Evolutionary conservation across 1,284 basidiomycete species (phyloP).

Genomic region (Fistulina hepatica): DNA sequence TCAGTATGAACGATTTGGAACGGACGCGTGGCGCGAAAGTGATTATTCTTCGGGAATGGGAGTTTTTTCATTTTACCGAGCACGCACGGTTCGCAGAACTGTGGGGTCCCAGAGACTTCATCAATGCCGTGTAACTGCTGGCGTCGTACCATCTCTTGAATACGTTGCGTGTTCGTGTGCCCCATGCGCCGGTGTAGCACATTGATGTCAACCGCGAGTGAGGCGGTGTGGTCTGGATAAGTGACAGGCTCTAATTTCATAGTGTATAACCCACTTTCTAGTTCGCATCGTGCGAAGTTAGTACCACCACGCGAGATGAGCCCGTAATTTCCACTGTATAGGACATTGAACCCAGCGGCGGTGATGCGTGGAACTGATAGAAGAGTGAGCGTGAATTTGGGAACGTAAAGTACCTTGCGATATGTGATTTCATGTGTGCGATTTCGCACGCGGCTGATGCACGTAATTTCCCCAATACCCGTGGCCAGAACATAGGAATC

Average conservation of each 20-base stretch:
- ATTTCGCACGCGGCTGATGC: conserved; percentile 1
- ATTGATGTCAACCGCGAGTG: not conserved
- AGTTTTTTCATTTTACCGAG: conserved; percentile 20
- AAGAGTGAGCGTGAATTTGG: not conserved
- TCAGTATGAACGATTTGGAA: conserved; percentile 24
- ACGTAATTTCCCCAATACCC: conserved; percentile 8
- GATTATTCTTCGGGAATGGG: conserved; percentile 16
- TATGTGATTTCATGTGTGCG: not conserved
- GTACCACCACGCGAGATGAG: too few relatives aligned
- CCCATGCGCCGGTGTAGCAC: not conserved
- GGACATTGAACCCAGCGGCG: too few relatives aligned
- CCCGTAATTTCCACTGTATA: too few relatives aligned
- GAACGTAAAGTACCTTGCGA: not conserved
- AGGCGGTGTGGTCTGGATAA: too few relatives aligned
- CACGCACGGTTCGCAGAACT: conserved; percentile 18
- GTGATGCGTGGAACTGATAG: not conserved
- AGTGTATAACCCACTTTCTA: not conserved
- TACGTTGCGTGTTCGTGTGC: not conserved
- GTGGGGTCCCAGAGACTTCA: not conserved
- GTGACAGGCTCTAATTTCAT: too few relatives aligned
- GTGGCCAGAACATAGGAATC: conserved; percentile 16
- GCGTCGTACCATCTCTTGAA: not conserved
- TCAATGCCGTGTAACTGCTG: not conserved
- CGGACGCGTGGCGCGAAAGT: conserved; percentile 11
- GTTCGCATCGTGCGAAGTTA: too few relatives aligned